Percentiles rank a stretch among this genome's conserved stretches.
Conservation (phyloP, 2,329 filamentous ascomycete genomes). For the Colletotrichum nymphaeae region DNA sequence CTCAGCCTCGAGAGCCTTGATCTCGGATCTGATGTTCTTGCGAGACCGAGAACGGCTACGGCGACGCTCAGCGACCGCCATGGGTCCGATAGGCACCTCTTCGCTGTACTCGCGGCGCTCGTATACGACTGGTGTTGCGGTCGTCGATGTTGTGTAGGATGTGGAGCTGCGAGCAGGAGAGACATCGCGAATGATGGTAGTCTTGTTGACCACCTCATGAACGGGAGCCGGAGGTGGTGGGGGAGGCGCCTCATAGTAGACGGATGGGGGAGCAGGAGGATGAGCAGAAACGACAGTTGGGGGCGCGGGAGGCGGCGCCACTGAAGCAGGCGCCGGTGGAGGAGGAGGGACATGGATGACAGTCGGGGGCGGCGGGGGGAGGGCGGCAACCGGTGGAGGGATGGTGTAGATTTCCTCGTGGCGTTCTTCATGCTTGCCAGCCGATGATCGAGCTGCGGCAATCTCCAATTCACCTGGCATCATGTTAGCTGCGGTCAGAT, state of each 20-base stretch:
- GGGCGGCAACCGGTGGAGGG: constrained; percentile 39
- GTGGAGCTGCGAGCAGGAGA: constrained; percentile 55
- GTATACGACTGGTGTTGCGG: constrained; percentile 51
- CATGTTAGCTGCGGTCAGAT: constrained; percentile 8
- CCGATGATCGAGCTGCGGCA: constrained; percentile 56
- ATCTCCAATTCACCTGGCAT: constrained; percentile 56
- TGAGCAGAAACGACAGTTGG: constrained; percentile 41
- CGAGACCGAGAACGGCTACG: constrained; percentile 56
- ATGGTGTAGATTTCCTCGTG: constrained; percentile 54
- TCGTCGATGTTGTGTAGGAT: constrained; percentile 47
- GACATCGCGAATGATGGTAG: constrained; percentile 59
- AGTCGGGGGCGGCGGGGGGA: constrained; percentile 42
- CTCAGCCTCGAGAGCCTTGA: constrained; percentile 77
- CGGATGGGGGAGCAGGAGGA: constrained; percentile 41
- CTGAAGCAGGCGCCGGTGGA: constrained; percentile 1
- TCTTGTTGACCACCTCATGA: constrained; percentile 57
- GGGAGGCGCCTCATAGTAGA: constrained; percentile 48
- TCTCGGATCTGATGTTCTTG: constrained; percentile 78
- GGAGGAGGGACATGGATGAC: constrained; percentile 34
- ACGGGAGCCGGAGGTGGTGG: constrained; percentile 43
- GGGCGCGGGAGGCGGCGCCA: constrained; percentile 48
- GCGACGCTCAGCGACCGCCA: constrained; percentile 53
- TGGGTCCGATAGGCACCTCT: constrained; percentile 49
- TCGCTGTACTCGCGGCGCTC: constrained; percentile 51
- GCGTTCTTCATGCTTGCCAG: constrained; percentile 62